Evolutionary conservation across 352 stramenopile genomes (phyloP).

Genomic region (Phytopythium oedochilum): DNA sequence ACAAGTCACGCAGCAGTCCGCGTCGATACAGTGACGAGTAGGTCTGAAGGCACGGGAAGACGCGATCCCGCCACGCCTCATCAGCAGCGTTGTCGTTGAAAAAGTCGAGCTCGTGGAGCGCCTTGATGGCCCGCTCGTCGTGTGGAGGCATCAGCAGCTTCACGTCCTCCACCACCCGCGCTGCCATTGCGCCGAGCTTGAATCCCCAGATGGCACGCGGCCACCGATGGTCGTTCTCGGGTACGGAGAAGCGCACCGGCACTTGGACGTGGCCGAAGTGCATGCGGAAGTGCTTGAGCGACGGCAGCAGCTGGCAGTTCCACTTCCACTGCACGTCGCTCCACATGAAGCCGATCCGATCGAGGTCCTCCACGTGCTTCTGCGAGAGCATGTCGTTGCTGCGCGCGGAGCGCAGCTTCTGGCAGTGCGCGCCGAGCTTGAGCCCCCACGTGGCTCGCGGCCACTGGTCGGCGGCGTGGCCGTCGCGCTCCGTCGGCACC

Average conservation of each 20-base stretch:
- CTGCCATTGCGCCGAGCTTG: conserved; percentile 54
- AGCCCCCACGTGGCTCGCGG: conserved; percentile 85
- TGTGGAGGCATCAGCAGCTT: conserved; percentile 10
- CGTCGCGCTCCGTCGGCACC: conserved; percentile 55
- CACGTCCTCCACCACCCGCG: conserved; percentile 27
- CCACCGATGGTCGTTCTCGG: conserved; percentile 66
- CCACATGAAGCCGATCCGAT: conserved; percentile 67
- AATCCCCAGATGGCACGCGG: conserved; percentile 76
- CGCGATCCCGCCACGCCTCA: conserved; percentile 22
- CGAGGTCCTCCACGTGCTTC: conserved; percentile 27
- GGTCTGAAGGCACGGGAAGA: conserved; percentile 41
- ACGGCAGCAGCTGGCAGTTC: conserved; percentile 51
- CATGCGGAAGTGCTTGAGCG: conserved; percentile 70
- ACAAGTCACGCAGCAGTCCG: background rate
- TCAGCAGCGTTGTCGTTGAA: conserved; percentile 25
- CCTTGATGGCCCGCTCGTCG: conserved; percentile 9
- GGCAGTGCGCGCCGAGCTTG: conserved; percentile 87
- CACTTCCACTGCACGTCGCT: conserved; percentile 68
- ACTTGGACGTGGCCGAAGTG: conserved; percentile 87
- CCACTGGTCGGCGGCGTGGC: conserved; percentile 40
- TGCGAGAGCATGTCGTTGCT: conserved; percentile 31
- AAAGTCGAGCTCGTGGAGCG: conserved; percentile 40
- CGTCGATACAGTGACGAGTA: conserved; percentile 16
- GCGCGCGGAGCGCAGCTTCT: conserved; percentile 62
- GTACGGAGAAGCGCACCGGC: conserved; percentile 87